Evolutionary conservation across 1,284 basidiomycete species (phyloP).

Genomic region (Gymnopus androsaceus): DNA sequence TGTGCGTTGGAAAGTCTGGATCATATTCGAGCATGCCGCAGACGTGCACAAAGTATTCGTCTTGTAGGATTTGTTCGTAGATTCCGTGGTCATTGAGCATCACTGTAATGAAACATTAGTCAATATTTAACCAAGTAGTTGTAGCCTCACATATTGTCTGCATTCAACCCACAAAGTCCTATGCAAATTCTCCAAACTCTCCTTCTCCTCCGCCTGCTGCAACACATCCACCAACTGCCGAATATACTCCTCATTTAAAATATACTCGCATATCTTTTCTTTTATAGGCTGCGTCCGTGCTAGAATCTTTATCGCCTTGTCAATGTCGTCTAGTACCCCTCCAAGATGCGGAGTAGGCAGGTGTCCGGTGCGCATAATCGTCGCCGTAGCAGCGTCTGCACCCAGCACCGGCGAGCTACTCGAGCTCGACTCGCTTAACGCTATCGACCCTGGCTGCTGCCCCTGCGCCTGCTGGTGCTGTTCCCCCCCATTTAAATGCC

Average conservation of each 20-base stretch:
- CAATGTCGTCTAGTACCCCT: too few species aligned
- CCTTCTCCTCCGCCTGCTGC: slow-evolving; percentile 90
- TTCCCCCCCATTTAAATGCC: slow-evolving; percentile 72
- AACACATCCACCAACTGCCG: slow-evolving; percentile 84
- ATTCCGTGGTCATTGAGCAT: slow-evolving; percentile 94
- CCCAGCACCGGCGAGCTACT: slow-evolving; percentile 49
- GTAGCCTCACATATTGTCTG: slow-evolving; percentile 87
- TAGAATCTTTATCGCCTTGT: slow-evolving; percentile 71
- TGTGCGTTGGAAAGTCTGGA: slow-evolving; percentile 92
- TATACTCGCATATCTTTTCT: slow-evolving; percentile 83
- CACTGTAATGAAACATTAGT: slow-evolving; percentile 67
- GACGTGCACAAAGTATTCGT: slow-evolving; percentile 90
- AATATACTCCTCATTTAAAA: slow-evolving; percentile 90
- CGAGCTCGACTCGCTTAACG: slow-evolving; percentile 58
- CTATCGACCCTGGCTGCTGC: slow-evolving; percentile 30
- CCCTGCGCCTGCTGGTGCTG: slow-evolving; percentile 42
- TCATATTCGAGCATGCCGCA: slow-evolving; percentile 99
- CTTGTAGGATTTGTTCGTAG: slow-evolving; percentile 93
- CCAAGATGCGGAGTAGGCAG: slow-evolving; percentile 69
- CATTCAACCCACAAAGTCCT: slow-evolving; percentile 89
- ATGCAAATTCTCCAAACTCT: slow-evolving; percentile 88
- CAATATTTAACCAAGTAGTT: neutral
- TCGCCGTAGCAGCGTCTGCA: slow-evolving; percentile 57
- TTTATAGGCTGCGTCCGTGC: slow-evolving; percentile 67
- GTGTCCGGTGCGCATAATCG: slow-evolving; percentile 69